Base-by-base conservation (phyloP, 139 green algal genomes). In the Chlamydomonas sp. region DNA sequence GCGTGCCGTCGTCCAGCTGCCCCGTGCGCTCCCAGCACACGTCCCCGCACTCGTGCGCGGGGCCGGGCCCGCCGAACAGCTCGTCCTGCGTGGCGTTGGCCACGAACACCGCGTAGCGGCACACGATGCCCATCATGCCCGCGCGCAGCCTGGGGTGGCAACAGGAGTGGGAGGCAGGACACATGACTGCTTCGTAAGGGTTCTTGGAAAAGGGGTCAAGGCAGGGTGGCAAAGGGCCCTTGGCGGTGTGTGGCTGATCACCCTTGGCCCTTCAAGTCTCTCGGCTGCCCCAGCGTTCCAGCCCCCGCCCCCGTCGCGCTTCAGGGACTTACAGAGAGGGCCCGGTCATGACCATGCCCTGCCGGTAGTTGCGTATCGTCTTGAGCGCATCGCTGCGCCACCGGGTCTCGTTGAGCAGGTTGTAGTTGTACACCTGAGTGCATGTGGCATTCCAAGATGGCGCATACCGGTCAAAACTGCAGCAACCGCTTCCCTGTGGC, bases 341-440 rank as follows among this genome's bases (percentile, higher is more conserved):
- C 1, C 84, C 84, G 2, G 84, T 89, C 84, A 89, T 89, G 49
- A 83, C 84, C 84, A 89, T 89, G n/a, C 84, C 84, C 49, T 84
- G 3, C 5, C 78, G 16, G 59, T 84, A 59, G 76, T 84, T 20
- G n/a, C 16, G 1, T 3, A 89, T 76, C 64, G 84, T 78, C 67
- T 78, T 89, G 17, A 89, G 49, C 63, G 84, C 84, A 67, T 89
- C 84, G 10, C 14, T 58, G 2, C 84, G 84, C 84, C 84, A 88
- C 31, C 31, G 31, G 18, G 49, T 77, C 15, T 31, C 5, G 14
- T 88, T 73, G 63, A 89, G 84, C 31, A 81, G 75, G 31, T 88
- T n/a, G 20, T 80, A 58, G 20, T 62, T 62, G 82, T 87, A 87
- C 82, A 87, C 82, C 72, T 9, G 64, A 12, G 64, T 9, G 64